Percentiles rank a stretch among this genome's conserved stretches.
Conservation (phyloP, 1,139 yeast species). For the Protomyces inouyei region DNA sequence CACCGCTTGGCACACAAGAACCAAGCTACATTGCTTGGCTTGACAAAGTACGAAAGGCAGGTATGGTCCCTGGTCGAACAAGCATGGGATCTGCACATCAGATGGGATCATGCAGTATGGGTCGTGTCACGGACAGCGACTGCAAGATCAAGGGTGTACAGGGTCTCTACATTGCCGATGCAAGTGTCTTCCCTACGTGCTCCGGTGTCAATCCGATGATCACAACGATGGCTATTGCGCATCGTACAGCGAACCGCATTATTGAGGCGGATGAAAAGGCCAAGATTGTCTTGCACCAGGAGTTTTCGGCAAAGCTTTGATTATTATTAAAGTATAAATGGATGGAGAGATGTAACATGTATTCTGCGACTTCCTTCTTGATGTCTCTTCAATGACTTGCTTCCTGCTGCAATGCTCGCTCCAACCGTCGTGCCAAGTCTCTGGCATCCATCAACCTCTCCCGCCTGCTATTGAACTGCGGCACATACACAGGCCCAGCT, state of each 20-base stretch:
- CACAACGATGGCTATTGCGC: conserved; percentile 23
- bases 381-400: neutral
- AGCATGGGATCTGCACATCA: conserved; percentile 57
- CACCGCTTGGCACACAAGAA: conserved; percentile 46
- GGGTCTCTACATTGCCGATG: conserved; percentile 55
- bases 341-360: neutral
- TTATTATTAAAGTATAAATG: neutral
- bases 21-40: conserved; percentile 50
- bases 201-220: conserved; percentile 54
- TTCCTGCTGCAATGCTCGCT: neutral
- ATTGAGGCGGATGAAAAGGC: conserved; percentile 7
- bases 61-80: conserved; percentile 40
- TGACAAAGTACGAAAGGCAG: conserved; percentile 38
- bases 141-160: conserved; percentile 54
- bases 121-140: conserved; percentile 50
- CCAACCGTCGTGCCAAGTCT: no score
- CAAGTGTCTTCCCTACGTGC: conserved; percentile 56
- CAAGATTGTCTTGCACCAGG: conserved; percentile 10
- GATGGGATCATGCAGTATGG: conserved; percentile 57
- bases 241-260: conserved; percentile 8
- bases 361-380: no score
- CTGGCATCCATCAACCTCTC: no score
- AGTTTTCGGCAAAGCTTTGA: conserved; percentile 21
- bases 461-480: no score
- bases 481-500: no score